Evolutionary conservation across 352 stramenopile species (phyloP), one percentile per base, ranked within the genome.

Genomic region (Globisporangium nagaii): DNA sequence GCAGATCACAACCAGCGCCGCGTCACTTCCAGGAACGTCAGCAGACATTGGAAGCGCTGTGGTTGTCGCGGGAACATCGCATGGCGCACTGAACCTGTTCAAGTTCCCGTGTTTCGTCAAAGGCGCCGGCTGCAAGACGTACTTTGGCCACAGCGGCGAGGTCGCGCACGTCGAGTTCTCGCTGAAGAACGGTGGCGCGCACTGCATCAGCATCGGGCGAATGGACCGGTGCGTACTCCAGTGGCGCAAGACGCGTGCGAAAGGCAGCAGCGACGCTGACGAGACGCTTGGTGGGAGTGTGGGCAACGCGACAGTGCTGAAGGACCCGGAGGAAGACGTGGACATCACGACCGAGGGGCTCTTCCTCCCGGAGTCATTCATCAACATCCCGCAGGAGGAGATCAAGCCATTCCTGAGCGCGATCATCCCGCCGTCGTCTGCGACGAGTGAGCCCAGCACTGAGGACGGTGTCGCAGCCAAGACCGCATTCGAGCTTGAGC

Each of bases 381-480:
- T 80, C n/a, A 86, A 83, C 30, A 47, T 79, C 32, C 66, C 73
- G 0, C 45, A 52, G 4, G 69, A 71, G 17, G 76, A 86, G 35
- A 60, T 84, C 42, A 90, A 86, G 44, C 77, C 82, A 37, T 92
- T 73, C 57, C 22, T 90, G 35, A 89, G 75, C 13, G 63, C 72
- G 17, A 75, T 89, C 27, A 64, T 88, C 45, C 71, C 77, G 3
- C 82, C 82, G 9, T 78, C 73, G 0, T 22, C 58, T 19, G 66
- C 73, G 0, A 25, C 56, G 0, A 46, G 52, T 0, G 76, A 88
- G 41, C 73, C 75, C 10, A 70, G 22, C 2, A 60, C 74, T 9
- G 50, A 34, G 2, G 70, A 89, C 0, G 75, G 75, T 11, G 63
- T 64, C 1, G 71, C 70, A 10, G 50, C 42, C 5, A 66, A 65